Percentiles rank a stretch among this genome's conserved stretches.
phyloP scores from a whole-genome alignment of 2,329 filamentous ascomycete genomes.

The Grosmannia penicillata region DNA sequence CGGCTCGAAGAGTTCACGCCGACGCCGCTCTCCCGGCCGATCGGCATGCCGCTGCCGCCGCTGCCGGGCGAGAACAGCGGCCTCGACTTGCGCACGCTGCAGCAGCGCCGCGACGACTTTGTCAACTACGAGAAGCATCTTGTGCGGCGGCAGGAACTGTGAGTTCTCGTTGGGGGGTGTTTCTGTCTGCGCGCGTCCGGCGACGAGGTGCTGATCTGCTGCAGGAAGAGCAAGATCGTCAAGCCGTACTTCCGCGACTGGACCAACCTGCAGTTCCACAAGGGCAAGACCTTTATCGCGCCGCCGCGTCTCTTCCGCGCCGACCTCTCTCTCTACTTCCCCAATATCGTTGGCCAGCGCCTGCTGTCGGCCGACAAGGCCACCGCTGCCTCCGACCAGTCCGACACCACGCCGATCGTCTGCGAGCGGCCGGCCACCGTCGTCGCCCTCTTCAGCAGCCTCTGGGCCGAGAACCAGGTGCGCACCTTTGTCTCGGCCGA shows the following conservation, averaged over 20 bases:
- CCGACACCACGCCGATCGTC: slow-evolving; percentile 63
- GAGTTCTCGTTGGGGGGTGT: slow-evolving; percentile 16
- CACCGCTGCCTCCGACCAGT: slow-evolving; percentile 39
- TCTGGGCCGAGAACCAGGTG: slow-evolving; percentile 76
- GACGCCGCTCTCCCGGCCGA: slow-evolving; percentile 52
- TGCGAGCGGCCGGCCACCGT: slow-evolving; percentile 42
- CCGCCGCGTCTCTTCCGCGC: slow-evolving; percentile 72
- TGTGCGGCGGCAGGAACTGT: slow-evolving; percentile 61
- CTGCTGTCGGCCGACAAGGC: slow-evolving; percentile 41
- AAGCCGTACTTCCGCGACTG: slow-evolving; percentile 95
- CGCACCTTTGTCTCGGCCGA: slow-evolving; percentile 51
- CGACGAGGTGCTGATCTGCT: background rate
- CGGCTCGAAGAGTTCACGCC: slow-evolving; percentile 40
- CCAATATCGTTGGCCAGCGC: slow-evolving; percentile 74
- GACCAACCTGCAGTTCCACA: slow-evolving; percentile 65
- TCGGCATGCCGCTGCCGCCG: slow-evolving; percentile 67
- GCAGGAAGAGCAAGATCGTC: slow-evolving; percentile 59
- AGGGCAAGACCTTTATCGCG: slow-evolving; percentile 84
- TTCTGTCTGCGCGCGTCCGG: no score
- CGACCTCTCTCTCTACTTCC: slow-evolving; percentile 79
- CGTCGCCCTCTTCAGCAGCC: slow-evolving; percentile 65
- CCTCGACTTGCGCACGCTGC: slow-evolving; percentile 49
- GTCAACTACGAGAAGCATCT: slow-evolving; percentile 77
- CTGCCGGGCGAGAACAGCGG: slow-evolving; percentile 69
- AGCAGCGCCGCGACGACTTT: slow-evolving; percentile 63